Percentiles rank a stretch among this genome's conserved stretches.
Conservation (phyloP, 108 stramenopile species). For the Cyclotella cryptica region DNA sequence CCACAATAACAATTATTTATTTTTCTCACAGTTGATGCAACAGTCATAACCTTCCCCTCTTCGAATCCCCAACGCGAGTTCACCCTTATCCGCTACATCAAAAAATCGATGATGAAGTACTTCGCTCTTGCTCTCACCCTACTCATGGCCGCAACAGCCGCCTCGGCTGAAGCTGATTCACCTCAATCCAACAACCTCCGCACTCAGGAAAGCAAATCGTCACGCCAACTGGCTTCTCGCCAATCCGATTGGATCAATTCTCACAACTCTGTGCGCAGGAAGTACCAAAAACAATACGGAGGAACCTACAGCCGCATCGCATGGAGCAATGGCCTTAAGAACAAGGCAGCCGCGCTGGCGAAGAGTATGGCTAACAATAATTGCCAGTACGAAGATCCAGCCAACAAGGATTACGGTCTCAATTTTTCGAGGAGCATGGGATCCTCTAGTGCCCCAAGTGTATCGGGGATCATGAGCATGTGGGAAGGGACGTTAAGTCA, state of each 20-base stretch:
- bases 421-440: neutral
- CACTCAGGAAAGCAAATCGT: neutral
- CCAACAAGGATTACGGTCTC: neutral
- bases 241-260: conserved; percentile 23
- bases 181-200: neutral
- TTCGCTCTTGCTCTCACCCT: neutral
- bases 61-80: too few species aligned
- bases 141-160: neutral
- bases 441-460: conserved; percentile 2
- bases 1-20: too few species aligned
- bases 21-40: too few species aligned
- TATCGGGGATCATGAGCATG: conserved; percentile 11
- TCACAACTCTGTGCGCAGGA: conserved; percentile 30
- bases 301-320: conserved; percentile 17
- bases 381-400: neutral
- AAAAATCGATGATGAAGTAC: neutral
- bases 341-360: conserved; percentile 3
- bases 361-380: conserved; percentile 8
- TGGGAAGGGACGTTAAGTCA: neutral
- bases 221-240: neutral
- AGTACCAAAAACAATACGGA: conserved; percentile 25
- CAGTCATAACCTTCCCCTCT: too few species aligned
- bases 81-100: too few species aligned
- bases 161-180: neutral
- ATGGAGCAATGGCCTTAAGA: conserved; percentile 30